phyloP scores from a whole-genome alignment of 2,329 filamentous ascomycete genomes.

The Aureobasidium subglaciale region DNA sequence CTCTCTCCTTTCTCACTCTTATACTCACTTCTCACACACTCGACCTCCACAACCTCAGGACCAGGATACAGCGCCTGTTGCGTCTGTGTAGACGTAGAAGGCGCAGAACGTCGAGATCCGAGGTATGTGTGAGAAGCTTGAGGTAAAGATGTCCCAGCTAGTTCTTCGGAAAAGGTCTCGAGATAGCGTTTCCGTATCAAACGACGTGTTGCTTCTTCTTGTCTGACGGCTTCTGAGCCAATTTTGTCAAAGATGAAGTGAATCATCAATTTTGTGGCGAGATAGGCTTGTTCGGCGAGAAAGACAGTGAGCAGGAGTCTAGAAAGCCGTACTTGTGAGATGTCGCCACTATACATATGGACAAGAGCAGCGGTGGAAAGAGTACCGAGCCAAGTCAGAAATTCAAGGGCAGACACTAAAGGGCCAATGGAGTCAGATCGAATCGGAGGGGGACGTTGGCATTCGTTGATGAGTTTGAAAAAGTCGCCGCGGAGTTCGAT shows the following conservation, averaged over 20 bases:
- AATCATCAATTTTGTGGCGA: background rate
- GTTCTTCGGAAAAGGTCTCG: slow-evolving; percentile 3
- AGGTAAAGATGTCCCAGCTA: background rate
- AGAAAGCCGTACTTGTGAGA: background rate
- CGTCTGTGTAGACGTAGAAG: background rate
- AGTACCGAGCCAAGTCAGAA: slow-evolving; percentile 2
- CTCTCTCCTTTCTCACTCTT: background rate
- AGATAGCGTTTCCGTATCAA: slow-evolving; percentile 4
- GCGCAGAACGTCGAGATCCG: background rate
- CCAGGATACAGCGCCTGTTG: background rate
- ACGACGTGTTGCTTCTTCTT: background rate
- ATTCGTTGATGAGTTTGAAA: slow-evolving; percentile 4
- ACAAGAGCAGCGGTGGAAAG: background rate
- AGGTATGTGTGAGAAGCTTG: background rate
- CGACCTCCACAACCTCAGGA: background rate
- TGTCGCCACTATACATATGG: background rate
- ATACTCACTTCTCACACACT: background rate
- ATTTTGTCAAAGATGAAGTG: slow-evolving; percentile 1
- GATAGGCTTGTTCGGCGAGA: background rate
- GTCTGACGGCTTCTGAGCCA: background rate
- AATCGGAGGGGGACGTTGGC: background rate
- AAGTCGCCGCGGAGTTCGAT: slow-evolving; percentile 4
- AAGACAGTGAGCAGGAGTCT: background rate
- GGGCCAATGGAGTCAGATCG: background rate
- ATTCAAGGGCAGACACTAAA: background rate